Percentiles rank a stretch among this genome's conserved stretches.
These are phyloP conservation scores for Lithocarpus polystachyus DNA, from an alignment of 306 rosid species.

Conservation along the genomic window DNA sequence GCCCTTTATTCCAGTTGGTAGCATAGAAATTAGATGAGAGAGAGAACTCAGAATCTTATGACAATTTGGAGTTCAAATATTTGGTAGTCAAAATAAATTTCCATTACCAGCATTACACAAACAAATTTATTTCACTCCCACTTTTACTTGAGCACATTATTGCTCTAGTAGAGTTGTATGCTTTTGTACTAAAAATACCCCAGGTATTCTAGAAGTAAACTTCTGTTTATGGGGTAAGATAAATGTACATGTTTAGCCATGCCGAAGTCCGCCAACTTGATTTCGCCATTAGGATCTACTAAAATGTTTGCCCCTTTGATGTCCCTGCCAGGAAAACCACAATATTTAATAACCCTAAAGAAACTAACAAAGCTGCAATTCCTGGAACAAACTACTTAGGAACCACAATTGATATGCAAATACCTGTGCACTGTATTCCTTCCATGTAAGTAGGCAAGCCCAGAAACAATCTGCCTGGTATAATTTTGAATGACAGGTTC, in stretches of 20 bases:
- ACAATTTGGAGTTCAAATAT: constrained; percentile 1
- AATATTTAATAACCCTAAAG: neutral
- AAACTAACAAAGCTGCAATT: neutral
- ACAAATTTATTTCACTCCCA: neutral
- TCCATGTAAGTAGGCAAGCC: constrained; percentile 93
- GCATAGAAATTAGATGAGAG: neutral
- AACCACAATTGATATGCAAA: constrained; percentile 2
- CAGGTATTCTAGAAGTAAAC: constrained; percentile 25
- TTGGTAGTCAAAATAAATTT: constrained; percentile 6
- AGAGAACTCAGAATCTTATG: neutral
- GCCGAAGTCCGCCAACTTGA: constrained; percentile 98
- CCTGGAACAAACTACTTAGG: neutral
- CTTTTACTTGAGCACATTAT: neutral
- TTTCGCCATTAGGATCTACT: constrained; percentile 90
- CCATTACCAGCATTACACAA: neutral
- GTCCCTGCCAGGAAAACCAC: constrained; percentile 65
- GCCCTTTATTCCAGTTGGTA: neutral
- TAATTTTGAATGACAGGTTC: constrained; percentile 95
- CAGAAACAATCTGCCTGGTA: constrained; percentile 85
- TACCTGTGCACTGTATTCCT: constrained; percentile 96
- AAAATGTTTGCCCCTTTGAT: constrained; percentile 98
- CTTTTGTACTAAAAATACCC: neutral
- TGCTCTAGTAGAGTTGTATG: neutral
- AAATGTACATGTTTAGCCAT: constrained; percentile 90
- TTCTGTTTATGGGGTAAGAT: constrained; percentile 23